A percentile compares a stretch with the other conserved stretches of the same genome.
phyloP scores from a whole-genome alignment of 345 rosid genomes.

The Arabis alpina region DNA sequence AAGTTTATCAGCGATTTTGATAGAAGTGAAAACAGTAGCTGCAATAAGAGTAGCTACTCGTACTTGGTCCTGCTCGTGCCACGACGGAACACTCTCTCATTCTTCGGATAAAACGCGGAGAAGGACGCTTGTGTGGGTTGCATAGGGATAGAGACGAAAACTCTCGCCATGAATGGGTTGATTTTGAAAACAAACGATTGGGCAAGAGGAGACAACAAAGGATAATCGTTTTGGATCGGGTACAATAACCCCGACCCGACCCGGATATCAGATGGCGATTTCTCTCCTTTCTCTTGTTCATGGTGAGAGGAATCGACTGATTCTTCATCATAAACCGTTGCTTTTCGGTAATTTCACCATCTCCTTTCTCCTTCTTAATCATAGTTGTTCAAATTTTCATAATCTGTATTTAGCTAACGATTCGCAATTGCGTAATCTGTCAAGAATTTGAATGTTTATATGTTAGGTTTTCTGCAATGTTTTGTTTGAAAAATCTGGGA shows the following conservation, averaged over 20 bases:
- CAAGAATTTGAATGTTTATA: too few species aligned
- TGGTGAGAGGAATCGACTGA: too few species aligned
- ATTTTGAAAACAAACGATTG: constrained; percentile 16
- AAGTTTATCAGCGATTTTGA: constrained; percentile 70
- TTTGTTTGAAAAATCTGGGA: too few species aligned
- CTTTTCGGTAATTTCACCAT: too few species aligned
- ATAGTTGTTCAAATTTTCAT: too few species aligned
- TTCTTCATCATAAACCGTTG: too few species aligned
- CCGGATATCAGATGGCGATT: too few species aligned
- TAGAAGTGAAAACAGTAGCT: constrained; percentile 66
- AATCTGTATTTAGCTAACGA: too few species aligned
- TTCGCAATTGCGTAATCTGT: too few species aligned
- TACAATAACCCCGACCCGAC: constrained; percentile 5
- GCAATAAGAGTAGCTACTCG: constrained; percentile 70
- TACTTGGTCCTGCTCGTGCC: constrained; percentile 69
- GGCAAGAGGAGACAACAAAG: background rate
- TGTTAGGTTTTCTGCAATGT: too few species aligned
- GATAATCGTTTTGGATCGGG: constrained; percentile 16
- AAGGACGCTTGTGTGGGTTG: constrained; percentile 31
- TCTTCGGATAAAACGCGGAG: constrained; percentile 7
- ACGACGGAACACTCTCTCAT: constrained; percentile 50
- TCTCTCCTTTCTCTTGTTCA: too few species aligned
- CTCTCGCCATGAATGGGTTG: constrained; percentile 51
- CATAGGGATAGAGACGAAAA: constrained; percentile 47
- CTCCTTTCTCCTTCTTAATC: too few species aligned